These are phyloP conservation scores for Exophiala oligosperma DNA, from an alignment of 2,329 filamentous ascomycete species.

Conservation along the genomic window DNA sequence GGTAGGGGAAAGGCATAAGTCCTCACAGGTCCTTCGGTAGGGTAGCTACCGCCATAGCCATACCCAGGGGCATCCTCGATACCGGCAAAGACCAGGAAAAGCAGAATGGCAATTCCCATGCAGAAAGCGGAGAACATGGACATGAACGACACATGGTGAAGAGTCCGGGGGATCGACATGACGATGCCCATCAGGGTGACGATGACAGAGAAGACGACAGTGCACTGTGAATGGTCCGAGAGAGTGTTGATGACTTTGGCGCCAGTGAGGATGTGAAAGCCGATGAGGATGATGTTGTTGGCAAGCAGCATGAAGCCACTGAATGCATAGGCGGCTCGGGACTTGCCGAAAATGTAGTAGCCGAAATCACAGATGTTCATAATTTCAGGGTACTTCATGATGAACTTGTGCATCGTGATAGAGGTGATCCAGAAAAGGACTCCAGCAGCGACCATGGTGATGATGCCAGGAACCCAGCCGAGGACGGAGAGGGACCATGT, in stretches of 20 bases:
- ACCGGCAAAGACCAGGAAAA: constrained; percentile 51
- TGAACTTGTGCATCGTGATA: constrained; percentile 53
- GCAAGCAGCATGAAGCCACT: constrained; percentile 50
- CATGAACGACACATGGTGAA: constrained; percentile 53
- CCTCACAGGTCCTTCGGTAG: constrained; percentile 43
- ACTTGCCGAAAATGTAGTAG: constrained; percentile 49
- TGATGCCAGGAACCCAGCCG: constrained; percentile 49
- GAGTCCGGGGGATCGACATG: constrained; percentile 47
- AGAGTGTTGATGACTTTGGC: constrained; percentile 53
- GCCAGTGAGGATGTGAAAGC: constrained; percentile 52
- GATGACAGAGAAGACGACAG: constrained; percentile 51
- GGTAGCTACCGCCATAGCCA: constrained; percentile 50
- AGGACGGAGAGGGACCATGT: constrained; percentile 52
- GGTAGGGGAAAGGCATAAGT: constrained; percentile 51
- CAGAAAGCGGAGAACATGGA: constrained; percentile 50
- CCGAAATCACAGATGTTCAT: constrained; percentile 50
- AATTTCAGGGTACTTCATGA: constrained; percentile 54
- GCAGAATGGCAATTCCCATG: constrained; percentile 51
- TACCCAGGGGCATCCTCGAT: constrained; percentile 47
- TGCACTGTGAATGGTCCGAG: constrained; percentile 50
- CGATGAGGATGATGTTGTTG: constrained; percentile 54
- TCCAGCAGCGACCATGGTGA: constrained; percentile 49
- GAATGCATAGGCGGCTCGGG: constrained; percentile 46
- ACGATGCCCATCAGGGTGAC: constrained; percentile 48
- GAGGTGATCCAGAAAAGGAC: constrained; percentile 52